Evolutionary conservation across 2,329 filamentous ascomycete genomes (phyloP).

Genomic region (Aspergillus awamori): DNA sequence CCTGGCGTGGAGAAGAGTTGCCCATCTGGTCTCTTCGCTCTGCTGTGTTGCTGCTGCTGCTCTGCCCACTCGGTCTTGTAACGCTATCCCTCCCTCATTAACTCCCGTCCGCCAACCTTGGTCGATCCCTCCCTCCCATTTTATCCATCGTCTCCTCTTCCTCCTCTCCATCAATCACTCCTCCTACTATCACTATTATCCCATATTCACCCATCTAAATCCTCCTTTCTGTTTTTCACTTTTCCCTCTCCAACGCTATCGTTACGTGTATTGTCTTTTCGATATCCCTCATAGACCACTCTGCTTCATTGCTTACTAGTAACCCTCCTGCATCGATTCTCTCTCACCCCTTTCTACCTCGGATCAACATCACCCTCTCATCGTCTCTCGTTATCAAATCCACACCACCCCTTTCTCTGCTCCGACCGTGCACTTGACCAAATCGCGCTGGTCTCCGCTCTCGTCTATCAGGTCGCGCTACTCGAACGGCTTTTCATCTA

Average conservation of each 20-base stretch:
- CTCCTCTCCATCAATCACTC: background rate
- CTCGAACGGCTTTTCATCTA: background rate
- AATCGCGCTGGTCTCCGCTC: slow-evolving; percentile 1
- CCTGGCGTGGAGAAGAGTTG: slow-evolving; percentile 21
- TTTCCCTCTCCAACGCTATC: background rate
- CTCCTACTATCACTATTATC: background rate
- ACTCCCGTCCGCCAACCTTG: slow-evolving; percentile 10
- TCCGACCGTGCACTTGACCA: slow-evolving; percentile 1
- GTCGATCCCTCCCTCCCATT: slow-evolving; percentile 13
- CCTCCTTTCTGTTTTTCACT: background rate
- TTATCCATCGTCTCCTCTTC: background rate
- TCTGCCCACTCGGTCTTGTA: slow-evolving; percentile 1
- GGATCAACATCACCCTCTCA: background rate
- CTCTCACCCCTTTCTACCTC: background rate
- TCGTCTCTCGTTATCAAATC: slow-evolving; percentile 12
- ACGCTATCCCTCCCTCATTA: slow-evolving; percentile 13
- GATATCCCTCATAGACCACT: slow-evolving; percentile 4
- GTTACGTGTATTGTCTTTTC: slow-evolving; percentile 1
- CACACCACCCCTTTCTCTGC: background rate
- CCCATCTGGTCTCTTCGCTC: slow-evolving; percentile 17
- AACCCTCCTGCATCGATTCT: background rate
- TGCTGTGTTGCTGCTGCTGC: slow-evolving; percentile 1
- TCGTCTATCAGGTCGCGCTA: slow-evolving; percentile 1
- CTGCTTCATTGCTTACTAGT: background rate
- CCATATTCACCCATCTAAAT: background rate